Base-by-base conservation (phyloP, 345 rosid species). In the Clarkia xantiana region DNA sequence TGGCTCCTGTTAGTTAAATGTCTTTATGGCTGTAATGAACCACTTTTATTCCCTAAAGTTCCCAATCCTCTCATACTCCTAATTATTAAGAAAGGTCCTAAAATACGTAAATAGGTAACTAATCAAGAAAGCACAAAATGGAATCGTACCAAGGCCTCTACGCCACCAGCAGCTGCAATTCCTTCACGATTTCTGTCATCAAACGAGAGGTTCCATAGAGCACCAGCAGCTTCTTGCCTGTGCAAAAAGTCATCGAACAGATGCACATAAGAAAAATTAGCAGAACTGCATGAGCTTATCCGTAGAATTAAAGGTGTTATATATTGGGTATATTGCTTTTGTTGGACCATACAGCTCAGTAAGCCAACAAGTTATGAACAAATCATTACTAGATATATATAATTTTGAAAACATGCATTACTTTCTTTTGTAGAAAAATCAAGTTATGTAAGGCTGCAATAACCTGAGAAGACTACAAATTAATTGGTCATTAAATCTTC, bases 151-250 rank as follows among this genome's bases (percentile, higher is more conserved):
- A 84, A 62, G 59, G 94, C 94, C 78, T 81, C 82, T 49, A 84
- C 94, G n/a, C 86, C 94, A 74, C 86, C 77, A 66, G 76, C 82
- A 55, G 74, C 81, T 11, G 94, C 89, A 61, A 84, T 84, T 25
- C 83, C 84, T 76, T 84, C 94, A 41, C 89, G 75, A 64, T 84
- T 84, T 75, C 75, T 67, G 59, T 81, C 89, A 44, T 78, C 89
- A 25, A 84, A 78, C 14, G 94, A 84, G 51, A 84, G 62, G 66
- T 81, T 81, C 94, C 94, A 81, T 42, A 84, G 57, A 12, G 94
- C 94, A 47, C 94, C 94, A 50, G 94, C 86, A 63, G 89, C 89
- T 75, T 78, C 94, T 57, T 84, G 94, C 72, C 80, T 78, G 70
- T 69, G 57, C 44, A 52, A 62, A 5, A 10, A 29, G 7, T 29